phyloP scores from a whole-genome alignment of 83 land plant genomes.

The Larix sibirica region DNA sequence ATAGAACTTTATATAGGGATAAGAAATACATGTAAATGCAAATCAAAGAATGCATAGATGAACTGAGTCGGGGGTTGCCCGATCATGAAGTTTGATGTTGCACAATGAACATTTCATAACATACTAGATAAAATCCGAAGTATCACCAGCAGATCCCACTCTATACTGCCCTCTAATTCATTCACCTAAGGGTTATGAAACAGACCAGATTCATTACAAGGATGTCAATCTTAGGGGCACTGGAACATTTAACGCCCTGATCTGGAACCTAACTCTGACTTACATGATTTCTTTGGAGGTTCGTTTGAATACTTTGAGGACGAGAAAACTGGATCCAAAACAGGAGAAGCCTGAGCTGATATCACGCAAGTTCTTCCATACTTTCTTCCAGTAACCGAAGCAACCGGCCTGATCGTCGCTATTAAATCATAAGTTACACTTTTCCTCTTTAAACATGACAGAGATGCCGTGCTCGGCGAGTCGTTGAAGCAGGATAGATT shows the following conservation, averaged over 20 bases:
- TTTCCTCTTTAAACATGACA: too few species aligned
- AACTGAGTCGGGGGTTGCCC: background rate
- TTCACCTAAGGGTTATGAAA: background rate
- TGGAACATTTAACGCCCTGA: background rate
- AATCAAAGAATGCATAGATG: background rate
- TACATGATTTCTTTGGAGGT: constrained; percentile 32
- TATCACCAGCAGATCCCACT: background rate
- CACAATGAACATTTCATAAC: background rate
- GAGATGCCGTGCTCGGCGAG: too few species aligned
- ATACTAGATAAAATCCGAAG: background rate
- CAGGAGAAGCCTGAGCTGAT: constrained; percentile 18
- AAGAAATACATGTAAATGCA: background rate
- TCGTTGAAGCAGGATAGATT: too few species aligned
- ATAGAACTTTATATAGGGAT: background rate
- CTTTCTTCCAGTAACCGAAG: constrained; percentile 13
- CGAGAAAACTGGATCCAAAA: constrained; percentile 22
- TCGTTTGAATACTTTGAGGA: constrained; percentile 21
- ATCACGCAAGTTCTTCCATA: constrained; percentile 11
- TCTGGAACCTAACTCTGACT: background rate
- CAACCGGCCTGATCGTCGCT: background rate
- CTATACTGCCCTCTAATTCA: background rate
- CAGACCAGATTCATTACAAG: background rate
- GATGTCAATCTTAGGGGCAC: background rate
- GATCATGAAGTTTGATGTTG: background rate
- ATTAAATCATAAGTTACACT: too few species aligned